Base-by-base conservation (phyloP, 192 early-diverging fungal genomes). In the Umbelopsis sp. region DNA sequence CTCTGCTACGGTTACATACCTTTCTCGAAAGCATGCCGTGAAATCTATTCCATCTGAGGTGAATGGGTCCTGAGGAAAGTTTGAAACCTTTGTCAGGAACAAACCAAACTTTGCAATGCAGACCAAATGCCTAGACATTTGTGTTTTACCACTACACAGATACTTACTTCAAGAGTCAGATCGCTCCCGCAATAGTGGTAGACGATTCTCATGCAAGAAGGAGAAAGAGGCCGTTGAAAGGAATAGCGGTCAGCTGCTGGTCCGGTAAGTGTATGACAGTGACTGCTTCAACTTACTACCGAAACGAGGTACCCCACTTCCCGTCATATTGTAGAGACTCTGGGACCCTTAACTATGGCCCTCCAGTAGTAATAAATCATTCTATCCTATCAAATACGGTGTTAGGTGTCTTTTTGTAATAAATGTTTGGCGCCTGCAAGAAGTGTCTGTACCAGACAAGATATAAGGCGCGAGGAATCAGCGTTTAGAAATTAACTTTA, bases 191-290 rank as follows among this genome's bases (percentile, higher is more conserved):
- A 61, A 35, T 61, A 61, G 55, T 61, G 55, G 30, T 61, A 61
- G 55, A 61, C 55, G 55, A 61, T 27, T 61, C 55, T 61, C 55
- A 61, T 61, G 55, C 55, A 61, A 61, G 55, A 61, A 61, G 55
- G 33, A 30, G 30, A 58, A 35, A 61, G 55, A 61, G 37, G 37
- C 55, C 25, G 55, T 61, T 61, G 55, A 25, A 61, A 61, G 23
- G 55, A 37, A 10, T 4, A 33, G 27, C 33, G 55, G 55, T 61
- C 55, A 61, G 55, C 55, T 61, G 55, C 27, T 61, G 55, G 55
- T 27, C 55, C 23, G 55, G 33, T 25, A 35, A 30, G 55, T 35
- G 33, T 35, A 61, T 61, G 55, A 25, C 16, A 61, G 55, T 61
- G 55, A 61, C 55, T 61, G 55, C 25, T 61, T 61, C 37, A 41